phyloP scores from a whole-genome alignment of 139 green algal genomes.

The Closterium sp. region DNA sequence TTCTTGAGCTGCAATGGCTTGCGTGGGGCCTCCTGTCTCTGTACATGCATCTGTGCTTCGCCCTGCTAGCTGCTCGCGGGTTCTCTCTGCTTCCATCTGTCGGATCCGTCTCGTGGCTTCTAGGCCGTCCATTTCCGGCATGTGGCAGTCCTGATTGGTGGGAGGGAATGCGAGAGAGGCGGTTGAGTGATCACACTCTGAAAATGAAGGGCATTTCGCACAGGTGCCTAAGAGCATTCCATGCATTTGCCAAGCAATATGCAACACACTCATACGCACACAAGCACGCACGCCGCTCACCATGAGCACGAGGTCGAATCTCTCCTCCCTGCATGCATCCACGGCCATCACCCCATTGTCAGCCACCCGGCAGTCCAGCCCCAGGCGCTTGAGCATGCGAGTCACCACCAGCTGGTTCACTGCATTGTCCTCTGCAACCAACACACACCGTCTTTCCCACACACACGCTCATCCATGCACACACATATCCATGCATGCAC shows the following conservation, averaged over 20 bases:
- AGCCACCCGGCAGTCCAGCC: background rate
- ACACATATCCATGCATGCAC: too few species aligned
- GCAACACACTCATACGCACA: too few species aligned
- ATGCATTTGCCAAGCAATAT: too few species aligned
- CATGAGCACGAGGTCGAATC: background rate
- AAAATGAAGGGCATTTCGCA: too few species aligned
- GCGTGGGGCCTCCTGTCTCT: too few species aligned
- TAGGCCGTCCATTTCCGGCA: conserved; percentile 81
- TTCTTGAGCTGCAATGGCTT: too few species aligned
- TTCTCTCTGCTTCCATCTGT: conserved; percentile 16
- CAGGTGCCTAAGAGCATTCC: too few species aligned
- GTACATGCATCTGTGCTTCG: background rate
- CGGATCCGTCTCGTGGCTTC: conserved; percentile 58
- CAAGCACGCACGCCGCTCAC: background rate
- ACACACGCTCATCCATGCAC: too few species aligned
- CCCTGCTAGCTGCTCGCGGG: background rate
- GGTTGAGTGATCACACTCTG: background rate
- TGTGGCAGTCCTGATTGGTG: conserved; percentile 58
- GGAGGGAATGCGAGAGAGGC: background rate
- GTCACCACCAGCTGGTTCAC: background rate
- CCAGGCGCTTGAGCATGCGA: background rate
- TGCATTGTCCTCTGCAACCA: background rate
- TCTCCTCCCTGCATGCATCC: background rate
- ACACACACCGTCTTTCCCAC: too few species aligned
- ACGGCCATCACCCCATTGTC: background rate